phyloP scores from a whole-genome alignment of 129 eudicot species.

The Flaveria bidentis region DNA sequence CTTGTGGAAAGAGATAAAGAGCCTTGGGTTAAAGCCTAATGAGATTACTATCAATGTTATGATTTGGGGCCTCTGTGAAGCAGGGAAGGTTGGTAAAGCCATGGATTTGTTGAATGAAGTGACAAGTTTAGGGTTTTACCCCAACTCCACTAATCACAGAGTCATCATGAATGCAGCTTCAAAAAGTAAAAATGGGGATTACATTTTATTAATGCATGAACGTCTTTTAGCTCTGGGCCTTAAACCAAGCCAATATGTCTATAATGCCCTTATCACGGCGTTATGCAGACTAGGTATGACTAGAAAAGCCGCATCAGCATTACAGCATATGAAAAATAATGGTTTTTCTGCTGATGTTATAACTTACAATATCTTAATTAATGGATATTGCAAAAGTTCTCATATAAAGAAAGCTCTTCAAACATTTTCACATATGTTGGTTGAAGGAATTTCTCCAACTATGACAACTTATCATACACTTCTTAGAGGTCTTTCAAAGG shows the following conservation, averaged over 20 bases:
- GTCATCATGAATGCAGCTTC: conserved; percentile 66
- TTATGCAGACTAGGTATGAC: conserved; percentile 92
- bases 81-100: conserved; percentile 57
- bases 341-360: conserved; percentile 67
- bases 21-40: conserved; percentile 53
- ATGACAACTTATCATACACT: conserved; percentile 75
- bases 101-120: conserved; percentile 63
- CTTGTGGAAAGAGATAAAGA: conserved; percentile 66
- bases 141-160: conserved; percentile 54
- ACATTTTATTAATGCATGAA: conserved; percentile 56
- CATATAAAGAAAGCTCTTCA: conserved; percentile 60
- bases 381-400: conserved; percentile 69
- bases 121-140: conserved; percentile 49
- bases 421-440: conserved; percentile 61
- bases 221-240: conserved; percentile 78
- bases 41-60: conserved; percentile 59
- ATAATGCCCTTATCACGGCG: conserved; percentile 55
- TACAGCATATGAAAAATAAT: conserved; percentile 57
- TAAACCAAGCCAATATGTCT: conserved; percentile 49
- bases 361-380: conserved; percentile 75
- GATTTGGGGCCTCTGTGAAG: conserved; percentile 63
- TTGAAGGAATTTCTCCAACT: conserved; percentile 64
- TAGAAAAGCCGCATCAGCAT: conserved; percentile 56
- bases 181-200: conserved; percentile 55
- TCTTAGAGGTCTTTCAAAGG: conserved; percentile 54